phyloP scores from a whole-genome alignment of 441 rosid species.

The Bruguiera hainesii region DNA sequence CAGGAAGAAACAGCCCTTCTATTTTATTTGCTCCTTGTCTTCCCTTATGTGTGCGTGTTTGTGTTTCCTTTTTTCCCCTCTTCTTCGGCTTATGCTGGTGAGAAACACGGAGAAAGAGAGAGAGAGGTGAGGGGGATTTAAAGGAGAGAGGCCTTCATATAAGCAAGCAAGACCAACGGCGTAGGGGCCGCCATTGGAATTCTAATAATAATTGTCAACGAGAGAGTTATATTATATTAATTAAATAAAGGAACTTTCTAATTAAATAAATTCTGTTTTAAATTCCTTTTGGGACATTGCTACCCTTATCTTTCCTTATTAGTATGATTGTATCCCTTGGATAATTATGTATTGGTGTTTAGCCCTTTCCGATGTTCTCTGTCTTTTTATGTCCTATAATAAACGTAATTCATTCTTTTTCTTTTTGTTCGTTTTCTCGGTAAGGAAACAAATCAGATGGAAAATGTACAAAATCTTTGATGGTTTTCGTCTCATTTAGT shows the following conservation, averaged over 20 bases:
- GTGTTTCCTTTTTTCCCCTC: neutral
- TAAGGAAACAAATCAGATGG: too few relatives aligned
- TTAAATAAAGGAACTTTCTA: neutral
- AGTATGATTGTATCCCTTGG: constrained; percentile 23
- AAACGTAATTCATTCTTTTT: too few relatives aligned
- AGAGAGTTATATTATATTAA: constrained; percentile 7
- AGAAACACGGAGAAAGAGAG: constrained; percentile 8
- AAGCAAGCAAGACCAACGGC: constrained; percentile 69
- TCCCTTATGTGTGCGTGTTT: constrained; percentile 18
- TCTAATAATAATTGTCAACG: constrained; percentile 79
- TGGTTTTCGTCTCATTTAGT: too few relatives aligned
- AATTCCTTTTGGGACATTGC: constrained; percentile 16
- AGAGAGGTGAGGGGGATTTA: neutral
- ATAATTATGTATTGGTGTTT: constrained; percentile 2
- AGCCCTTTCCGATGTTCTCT: neutral
- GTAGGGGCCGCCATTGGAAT: constrained; percentile 98
- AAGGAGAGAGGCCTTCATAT: neutral
- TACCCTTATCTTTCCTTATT: constrained; percentile 25
- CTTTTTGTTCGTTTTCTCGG: too few relatives aligned
- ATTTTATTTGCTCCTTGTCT: constrained; percentile 17
- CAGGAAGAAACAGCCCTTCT: constrained; percentile 35
- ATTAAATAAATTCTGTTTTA: too few relatives aligned
- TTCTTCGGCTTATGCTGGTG: constrained; percentile 36
- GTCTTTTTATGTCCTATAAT: too few relatives aligned
- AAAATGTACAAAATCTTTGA: too few relatives aligned